These are phyloP conservation scores for Diaporthe helianthi DNA, from an alignment of 2,329 filamentous ascomycete genomes.

Conservation along the genomic window DNA sequence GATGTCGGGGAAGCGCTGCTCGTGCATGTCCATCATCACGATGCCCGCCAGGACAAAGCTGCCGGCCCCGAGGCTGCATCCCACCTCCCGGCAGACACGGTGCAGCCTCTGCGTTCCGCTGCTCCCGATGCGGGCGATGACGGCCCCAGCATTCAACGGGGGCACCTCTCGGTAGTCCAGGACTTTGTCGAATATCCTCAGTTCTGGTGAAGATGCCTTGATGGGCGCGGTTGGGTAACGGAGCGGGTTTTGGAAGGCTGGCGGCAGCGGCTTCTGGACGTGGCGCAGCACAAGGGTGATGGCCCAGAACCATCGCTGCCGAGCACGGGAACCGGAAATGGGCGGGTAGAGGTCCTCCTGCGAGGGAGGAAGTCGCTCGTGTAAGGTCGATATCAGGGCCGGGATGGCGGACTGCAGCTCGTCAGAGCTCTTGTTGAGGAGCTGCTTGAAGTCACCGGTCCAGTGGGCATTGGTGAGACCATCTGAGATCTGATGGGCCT, in stretches of 20 bases:
- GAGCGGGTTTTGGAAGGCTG: constrained; percentile 39
- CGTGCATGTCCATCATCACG: constrained; percentile 40
- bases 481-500: constrained; percentile 39
- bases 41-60: constrained; percentile 37
- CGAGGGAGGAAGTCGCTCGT: constrained; percentile 35
- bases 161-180: constrained; percentile 38
- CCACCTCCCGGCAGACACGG: constrained; percentile 37
- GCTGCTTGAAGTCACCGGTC: constrained; percentile 36
- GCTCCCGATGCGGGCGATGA: constrained; percentile 25
- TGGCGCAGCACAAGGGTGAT: constrained; percentile 39
- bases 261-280: constrained; percentile 36
- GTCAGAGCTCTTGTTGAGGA: constrained; percentile 36
- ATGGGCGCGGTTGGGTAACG: constrained; percentile 31
- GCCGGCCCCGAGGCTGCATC: constrained; percentile 39
- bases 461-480: constrained; percentile 37
- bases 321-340: constrained; percentile 35
- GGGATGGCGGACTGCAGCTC: constrained; percentile 33
- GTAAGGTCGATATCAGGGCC: constrained; percentile 32
- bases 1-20: constrained; percentile 30
- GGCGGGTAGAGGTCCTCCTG: constrained; percentile 39
- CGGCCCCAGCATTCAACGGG: constrained; percentile 37
- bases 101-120: constrained; percentile 36
- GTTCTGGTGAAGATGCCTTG: constrained; percentile 21
- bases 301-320: constrained; percentile 39
- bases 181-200: constrained; percentile 32